These are phyloP conservation scores for Peronospora farinosa DNA, from an alignment of 352 stramenopile genomes.

Conservation along the genomic window DNA sequence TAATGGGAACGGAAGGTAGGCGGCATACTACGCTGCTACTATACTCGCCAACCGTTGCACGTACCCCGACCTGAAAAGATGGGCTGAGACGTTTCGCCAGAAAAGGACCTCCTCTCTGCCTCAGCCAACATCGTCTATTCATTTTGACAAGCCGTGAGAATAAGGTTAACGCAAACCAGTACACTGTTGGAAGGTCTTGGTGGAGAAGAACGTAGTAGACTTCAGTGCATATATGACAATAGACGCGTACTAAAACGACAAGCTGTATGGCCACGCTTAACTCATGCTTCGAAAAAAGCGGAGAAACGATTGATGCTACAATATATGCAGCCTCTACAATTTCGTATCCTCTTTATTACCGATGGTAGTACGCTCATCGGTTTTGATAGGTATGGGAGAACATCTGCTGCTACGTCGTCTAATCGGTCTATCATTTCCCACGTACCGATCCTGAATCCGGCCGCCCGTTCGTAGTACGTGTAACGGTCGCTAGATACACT, in stretches of 20 bases:
- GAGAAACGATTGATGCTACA: not conserved
- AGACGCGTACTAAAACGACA: not conserved
- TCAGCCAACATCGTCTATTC: not conserved
- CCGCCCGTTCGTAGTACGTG: slow-evolving; percentile 2
- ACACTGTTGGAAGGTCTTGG: no score
- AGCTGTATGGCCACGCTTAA: no score
- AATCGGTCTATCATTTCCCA: slow-evolving; percentile 9
- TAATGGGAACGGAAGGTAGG: slow-evolving; percentile 3
- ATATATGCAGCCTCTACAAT: slow-evolving; percentile 4
- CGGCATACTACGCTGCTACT: not conserved
- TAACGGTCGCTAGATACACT: slow-evolving; percentile 1
- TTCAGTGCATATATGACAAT: no score
- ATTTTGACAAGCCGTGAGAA: not conserved
- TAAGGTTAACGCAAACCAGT: no score
- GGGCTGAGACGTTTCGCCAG: slow-evolving; percentile 24
- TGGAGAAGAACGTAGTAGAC: no score
- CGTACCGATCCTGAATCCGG: slow-evolving; percentile 6
- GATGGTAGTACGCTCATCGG: not conserved
- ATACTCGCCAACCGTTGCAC: slow-evolving; percentile 22
- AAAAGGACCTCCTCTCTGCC: slow-evolving; percentile 3
- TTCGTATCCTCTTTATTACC: not conserved
- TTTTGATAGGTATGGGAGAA: not conserved
- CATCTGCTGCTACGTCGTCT: slow-evolving; percentile 9
- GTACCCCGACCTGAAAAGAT: slow-evolving; percentile 22
- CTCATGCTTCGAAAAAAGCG: no score